Evolutionary conservation across 2,329 filamentous ascomycete genomes (phyloP), one percentile per base, ranked within the genome.

Genomic region (Microcera coccophila): DNA sequence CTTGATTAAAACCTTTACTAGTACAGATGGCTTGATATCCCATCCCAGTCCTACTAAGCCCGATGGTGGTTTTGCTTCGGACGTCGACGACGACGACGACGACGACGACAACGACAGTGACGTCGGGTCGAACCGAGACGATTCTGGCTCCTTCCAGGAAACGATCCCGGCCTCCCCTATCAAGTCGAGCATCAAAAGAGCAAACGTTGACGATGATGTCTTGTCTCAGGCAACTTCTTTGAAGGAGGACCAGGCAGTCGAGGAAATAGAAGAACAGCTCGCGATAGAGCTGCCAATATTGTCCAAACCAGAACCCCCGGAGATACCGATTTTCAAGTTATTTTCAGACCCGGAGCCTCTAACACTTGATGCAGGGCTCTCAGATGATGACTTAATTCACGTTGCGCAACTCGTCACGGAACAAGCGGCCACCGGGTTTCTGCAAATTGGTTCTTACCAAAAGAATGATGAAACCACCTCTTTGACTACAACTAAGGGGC

Each of bases 401-500:
- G 73, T 85, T 19, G 84, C 82, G 0, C 85, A 88, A 54, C 76
- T 87, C 28, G 65, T 88, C n/a, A 82, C 82, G 2, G 82, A 87
- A 46, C 85, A 89, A 58, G 76, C 83, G 17, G 73, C 79, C 3
- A 78, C 73, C 9, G 76, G 80, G 1, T 67, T 59, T 12, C 53
- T 78, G 20, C 63, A 66, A 14, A 59, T 69, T 31, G 57, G 47
- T 22, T 57, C 52, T 36, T 52, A 55, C 4, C 56, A 49, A 11
- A 47, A 45, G 20, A 45, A 47, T 33, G 49, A 53, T 10, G 45
- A 41, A 14, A 40, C 46, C 22, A 37, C 38, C n/a, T 53, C 53
- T 38, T 41, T 63, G 31, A 50, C 61, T 48, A 50, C 61, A 51
- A 58, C 65, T 53, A 61, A 61, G 28, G 67, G 68, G 1, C 69